Percentiles rank a stretch among this genome's conserved stretches.
Conservation (phyloP, 2,329 filamentous ascomycete species). For the Colletotrichum sp. region DNA sequence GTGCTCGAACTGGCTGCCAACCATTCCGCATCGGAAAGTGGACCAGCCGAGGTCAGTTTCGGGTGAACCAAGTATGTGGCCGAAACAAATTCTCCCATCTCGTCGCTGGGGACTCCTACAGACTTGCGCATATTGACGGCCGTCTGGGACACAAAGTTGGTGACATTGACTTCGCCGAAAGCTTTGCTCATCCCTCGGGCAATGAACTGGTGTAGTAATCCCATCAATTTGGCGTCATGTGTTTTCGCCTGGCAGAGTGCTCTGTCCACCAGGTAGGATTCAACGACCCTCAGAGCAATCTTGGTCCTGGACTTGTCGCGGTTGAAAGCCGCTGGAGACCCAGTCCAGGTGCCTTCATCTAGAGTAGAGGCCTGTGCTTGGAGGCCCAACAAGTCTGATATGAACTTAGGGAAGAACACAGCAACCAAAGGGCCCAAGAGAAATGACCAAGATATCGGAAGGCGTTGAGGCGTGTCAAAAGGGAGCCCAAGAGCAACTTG, state of each 20-base stretch:
- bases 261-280: constrained; percentile 26
- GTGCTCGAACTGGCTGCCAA: constrained; percentile 33
- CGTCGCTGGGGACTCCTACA: constrained; percentile 30
- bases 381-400: constrained; percentile 37
- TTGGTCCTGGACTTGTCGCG: constrained; percentile 29
- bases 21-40: constrained; percentile 35
- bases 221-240: constrained; percentile 45
- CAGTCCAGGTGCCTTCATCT: constrained; percentile 37
- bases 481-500: constrained; percentile 32
- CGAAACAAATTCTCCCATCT: constrained; percentile 41
- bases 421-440: constrained; percentile 44
- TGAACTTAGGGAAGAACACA: constrained; percentile 37
- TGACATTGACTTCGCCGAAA: constrained; percentile 26
- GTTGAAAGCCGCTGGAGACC: constrained; percentile 30
- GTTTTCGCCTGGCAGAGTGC: constrained; percentile 33
- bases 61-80: constrained; percentile 31
- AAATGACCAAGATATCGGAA: constrained; percentile 49
- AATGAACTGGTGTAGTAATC: constrained; percentile 42
- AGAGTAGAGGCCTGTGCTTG: constrained; percentile 28
- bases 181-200: constrained; percentile 38
- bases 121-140: constrained; percentile 45
- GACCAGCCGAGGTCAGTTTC: not conserved
- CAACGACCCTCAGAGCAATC: constrained; percentile 35
- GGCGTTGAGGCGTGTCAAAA: constrained; percentile 39
- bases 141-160: constrained; percentile 40